These are phyloP conservation scores for Ramalina intermedia DNA, from an alignment of 495 filamentous ascomycete genomes.

Conservation along the genomic window DNA sequence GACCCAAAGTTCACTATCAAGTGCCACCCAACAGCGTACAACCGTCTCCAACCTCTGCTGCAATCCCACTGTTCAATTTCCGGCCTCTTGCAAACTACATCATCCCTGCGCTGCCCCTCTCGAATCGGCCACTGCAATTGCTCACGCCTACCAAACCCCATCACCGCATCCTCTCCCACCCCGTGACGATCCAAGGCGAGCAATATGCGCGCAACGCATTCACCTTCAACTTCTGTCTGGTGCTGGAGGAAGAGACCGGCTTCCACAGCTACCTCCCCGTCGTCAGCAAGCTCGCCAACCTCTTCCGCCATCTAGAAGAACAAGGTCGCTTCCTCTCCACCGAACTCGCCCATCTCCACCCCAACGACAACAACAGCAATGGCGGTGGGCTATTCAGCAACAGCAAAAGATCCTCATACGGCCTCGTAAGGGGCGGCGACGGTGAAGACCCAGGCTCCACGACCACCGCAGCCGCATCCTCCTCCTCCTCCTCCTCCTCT, in stretches of 20 bases:
- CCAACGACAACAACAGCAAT: too few relatives aligned
- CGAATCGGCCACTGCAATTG: slow-evolving; percentile 44
- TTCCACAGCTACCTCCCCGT: slow-evolving; percentile 63
- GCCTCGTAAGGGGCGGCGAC: too few relatives aligned
- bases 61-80: slow-evolving; percentile 64
- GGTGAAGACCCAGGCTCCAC: too few relatives aligned
- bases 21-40: slow-evolving; percentile 57
- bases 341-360: slow-evolving; percentile 18
- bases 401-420: too few relatives aligned
- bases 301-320: slow-evolving; percentile 80
- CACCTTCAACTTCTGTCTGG: slow-evolving; percentile 92
- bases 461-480: slow-evolving; percentile 11
- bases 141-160: slow-evolving; percentile 65
- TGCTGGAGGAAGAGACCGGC: slow-evolving; percentile 58
- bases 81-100: slow-evolving; percentile 72
- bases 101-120: slow-evolving; percentile 78
- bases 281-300: slow-evolving; percentile 65
- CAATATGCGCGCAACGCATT: slow-evolving; percentile 85
- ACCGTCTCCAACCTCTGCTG: slow-evolving; percentile 34
- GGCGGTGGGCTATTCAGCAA: too few relatives aligned
- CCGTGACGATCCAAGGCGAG: slow-evolving; percentile 65
- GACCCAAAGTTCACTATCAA: slow-evolving; percentile 52
- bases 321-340: slow-evolving; percentile 58
- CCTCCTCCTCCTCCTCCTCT: slow-evolving; percentile 39
- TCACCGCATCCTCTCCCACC: slow-evolving; percentile 74